Evolutionary conservation across 2,329 filamentous ascomycete genomes (phyloP), one percentile per base, ranked within the genome.

Genomic region (Beauveria brongniartii): DNA sequence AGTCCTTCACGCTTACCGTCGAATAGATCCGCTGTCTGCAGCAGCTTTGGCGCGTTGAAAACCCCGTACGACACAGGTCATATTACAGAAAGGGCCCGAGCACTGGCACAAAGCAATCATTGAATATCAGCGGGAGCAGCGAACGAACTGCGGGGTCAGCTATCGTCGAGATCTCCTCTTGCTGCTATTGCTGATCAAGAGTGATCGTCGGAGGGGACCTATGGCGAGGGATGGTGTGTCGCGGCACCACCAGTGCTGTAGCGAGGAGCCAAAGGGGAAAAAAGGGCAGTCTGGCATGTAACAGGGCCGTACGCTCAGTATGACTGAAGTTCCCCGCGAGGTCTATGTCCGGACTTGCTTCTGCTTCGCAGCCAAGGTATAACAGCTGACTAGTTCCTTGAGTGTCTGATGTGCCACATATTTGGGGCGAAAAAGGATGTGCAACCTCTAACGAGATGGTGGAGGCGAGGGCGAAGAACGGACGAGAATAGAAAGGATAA

Each of bases 261-360:
- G 22, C 24, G 20, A 53, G 26, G 18, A 14, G 61, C 41, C 61
- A 41, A 40, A 61, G 47, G 43, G 34, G 64, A 61, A 62, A 59
- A 63, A 62, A 53, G 63, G 59, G 58, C 59, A 52, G 62, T 65
- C 60, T 63, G 62, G 64, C 65, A 59, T 61, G 59, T 63, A 61
- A 62, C 60, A 50, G 51, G 53, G 24, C 22, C 43, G 16, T 12
- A 16, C 46, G 26, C 30, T 37, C 30, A 40, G 24, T 53, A 53
- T 55, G 57, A 34, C 41, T 48, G 20, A 53, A 53, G 28, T 46
- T n/a, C 56, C 53, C 48, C 48, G 40, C 48, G 22, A 12, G 37
- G 37, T 26, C 26, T 37, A 50, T 34, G 30, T 12, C 8, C 3
- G 24, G 44, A 52, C 20, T 61, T 61, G 50, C 52, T 61, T 61